These are phyloP conservation scores for Musa beccarii DNA, from an alignment of 176 grass and related monocot species.

Conservation along the genomic window DNA sequence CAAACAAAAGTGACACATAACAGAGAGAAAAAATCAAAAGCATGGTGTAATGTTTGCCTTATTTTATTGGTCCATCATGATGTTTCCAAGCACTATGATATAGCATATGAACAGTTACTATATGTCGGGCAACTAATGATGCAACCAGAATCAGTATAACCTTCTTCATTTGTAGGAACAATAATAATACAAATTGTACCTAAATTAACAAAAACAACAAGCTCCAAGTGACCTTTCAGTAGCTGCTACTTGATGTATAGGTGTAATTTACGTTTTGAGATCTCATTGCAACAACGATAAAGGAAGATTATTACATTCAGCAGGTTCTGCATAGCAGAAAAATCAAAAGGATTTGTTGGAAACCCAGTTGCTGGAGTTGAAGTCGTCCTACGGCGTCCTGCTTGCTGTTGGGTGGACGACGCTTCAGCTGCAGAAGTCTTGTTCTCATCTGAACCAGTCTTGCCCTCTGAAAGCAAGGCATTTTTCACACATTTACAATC, in stretches of 20 bases:
- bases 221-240: too few species aligned
- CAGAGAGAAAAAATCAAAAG: too few species aligned
- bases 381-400: constrained; percentile 15
- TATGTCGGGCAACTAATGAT: too few species aligned
- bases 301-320: constrained; percentile 50
- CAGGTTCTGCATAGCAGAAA: constrained; percentile 71
- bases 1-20: too few species aligned
- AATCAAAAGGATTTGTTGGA: constrained; percentile 68
- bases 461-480: background rate
- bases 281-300: background rate
- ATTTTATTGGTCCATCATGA: too few species aligned
- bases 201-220: too few species aligned
- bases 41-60: too few species aligned
- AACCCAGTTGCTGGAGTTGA: constrained; percentile 20
- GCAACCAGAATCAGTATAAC: too few species aligned
- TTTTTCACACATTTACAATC: background rate
- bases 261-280: background rate
- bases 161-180: too few species aligned
- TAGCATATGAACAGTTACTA: too few species aligned
- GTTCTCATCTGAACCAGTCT: constrained; percentile 40
- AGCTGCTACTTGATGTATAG: background rate
- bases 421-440: constrained; percentile 37
- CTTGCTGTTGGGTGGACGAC: constrained; percentile 20
- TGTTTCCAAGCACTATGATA: too few species aligned
- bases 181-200: too few species aligned